Conservation (phyloP, 2,329 filamentous ascomycete species). For the Hypoxylon sp. region DNA sequence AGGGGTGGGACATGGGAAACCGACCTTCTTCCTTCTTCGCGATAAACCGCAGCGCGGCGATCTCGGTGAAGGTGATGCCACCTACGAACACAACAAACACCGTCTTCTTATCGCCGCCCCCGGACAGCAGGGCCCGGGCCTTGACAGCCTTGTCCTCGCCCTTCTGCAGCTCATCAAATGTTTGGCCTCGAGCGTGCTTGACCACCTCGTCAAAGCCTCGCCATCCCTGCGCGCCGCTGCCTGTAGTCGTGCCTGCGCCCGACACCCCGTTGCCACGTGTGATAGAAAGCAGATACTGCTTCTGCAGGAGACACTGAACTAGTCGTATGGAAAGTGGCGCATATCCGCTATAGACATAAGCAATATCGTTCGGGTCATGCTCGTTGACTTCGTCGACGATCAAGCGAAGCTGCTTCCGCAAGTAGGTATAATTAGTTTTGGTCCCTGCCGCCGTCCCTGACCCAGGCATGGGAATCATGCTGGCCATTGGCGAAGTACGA, state of each 20-base stretch:
- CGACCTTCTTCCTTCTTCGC: conserved; percentile 80
- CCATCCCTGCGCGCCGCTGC: conserved; percentile 78
- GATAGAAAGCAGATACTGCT: conserved; percentile 78
- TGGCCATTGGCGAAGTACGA: conserved; percentile 77
- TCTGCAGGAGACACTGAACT: conserved; percentile 92
- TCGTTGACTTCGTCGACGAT: conserved; percentile 98
- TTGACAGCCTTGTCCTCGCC: conserved; percentile 93
- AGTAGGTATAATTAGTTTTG: conserved; percentile 88
- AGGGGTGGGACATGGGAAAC: conserved; percentile 33
- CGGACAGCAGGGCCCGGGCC: conserved; percentile 82
- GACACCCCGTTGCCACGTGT: conserved; percentile 67
- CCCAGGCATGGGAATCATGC: conserved; percentile 79
- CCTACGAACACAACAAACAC: conserved; percentile 97
- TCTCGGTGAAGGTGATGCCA: conserved; percentile 96
- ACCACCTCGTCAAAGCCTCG: conserved; percentile 92
- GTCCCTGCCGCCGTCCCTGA: conserved; percentile 63
- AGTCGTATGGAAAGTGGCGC: conserved; percentile 90
- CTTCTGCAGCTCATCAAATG: conserved; percentile 91
- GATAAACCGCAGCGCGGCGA: conserved; percentile 91
- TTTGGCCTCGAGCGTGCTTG: conserved; percentile 85
- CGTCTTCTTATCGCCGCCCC: conserved; percentile 78
- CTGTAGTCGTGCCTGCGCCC: conserved; percentile 57
- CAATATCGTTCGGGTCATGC: conserved; percentile 89
- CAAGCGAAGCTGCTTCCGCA: conserved; percentile 85
- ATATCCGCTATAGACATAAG: conserved; percentile 98